These are phyloP conservation scores for Aspergillus sojae DNA, from an alignment of 2,329 filamentous ascomycete genomes.

Conservation along the genomic window DNA sequence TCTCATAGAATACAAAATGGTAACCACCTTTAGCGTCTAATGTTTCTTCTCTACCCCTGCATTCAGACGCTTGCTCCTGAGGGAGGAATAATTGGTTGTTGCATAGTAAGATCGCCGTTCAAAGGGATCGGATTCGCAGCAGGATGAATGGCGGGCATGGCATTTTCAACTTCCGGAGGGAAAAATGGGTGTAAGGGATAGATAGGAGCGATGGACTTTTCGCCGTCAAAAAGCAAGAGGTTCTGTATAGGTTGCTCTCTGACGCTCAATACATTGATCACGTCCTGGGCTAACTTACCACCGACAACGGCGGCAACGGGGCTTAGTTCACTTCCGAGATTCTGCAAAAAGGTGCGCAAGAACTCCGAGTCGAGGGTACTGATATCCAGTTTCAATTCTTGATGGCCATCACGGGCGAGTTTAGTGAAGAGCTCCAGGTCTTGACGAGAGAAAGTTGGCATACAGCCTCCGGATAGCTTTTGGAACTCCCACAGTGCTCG, in stretches of 20 bases:
- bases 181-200: constrained; percentile 78
- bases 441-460: constrained; percentile 59
- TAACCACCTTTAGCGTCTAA: not conserved
- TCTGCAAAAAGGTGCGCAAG: constrained; percentile 81
- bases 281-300: constrained; percentile 89
- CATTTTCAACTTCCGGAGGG: constrained; percentile 32
- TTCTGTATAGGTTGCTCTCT: constrained; percentile 96
- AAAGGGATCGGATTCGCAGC: constrained; percentile 30
- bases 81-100: not conserved
- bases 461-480: constrained; percentile 55
- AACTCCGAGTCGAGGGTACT: constrained; percentile 72
- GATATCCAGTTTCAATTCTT: constrained; percentile 69
- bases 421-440: constrained; percentile 78
- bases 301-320: constrained; percentile 88
- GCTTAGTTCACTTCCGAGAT: constrained; percentile 79
- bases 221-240: constrained; percentile 87
- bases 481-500: constrained; percentile 90
- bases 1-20: not conserved
- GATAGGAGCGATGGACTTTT: constrained; percentile 73
- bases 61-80: not conserved
- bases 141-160: constrained; percentile 31
- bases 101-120: constrained; percentile 15
- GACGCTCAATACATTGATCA: constrained; percentile 91
- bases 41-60: not conserved
- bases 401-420: constrained; percentile 76